phyloP scores from a whole-genome alignment of 257 asterid species.

The Solanum corneliomulleri region DNA sequence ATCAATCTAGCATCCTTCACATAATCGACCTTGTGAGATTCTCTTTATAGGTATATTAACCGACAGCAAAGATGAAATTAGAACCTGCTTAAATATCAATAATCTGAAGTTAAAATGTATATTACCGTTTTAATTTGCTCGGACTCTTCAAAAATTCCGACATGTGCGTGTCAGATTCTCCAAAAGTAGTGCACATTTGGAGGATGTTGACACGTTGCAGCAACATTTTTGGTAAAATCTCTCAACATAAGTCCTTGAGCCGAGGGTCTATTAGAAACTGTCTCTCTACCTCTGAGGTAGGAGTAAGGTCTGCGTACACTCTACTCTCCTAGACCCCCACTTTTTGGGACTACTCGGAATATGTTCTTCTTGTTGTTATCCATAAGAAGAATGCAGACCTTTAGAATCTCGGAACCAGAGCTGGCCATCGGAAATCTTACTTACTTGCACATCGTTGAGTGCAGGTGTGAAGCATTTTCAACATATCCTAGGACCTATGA shows the following conservation, averaged over 20 bases:
- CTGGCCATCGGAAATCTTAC: not conserved
- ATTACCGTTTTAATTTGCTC: not conserved
- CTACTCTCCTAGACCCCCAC: not conserved
- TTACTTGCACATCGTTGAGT: not conserved
- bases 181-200: not conserved
- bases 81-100: not conserved
- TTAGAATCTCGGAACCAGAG: not conserved
- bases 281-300: not conserved
- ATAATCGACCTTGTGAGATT: not conserved
- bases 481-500: conserved; percentile 95
- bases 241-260: not conserved
- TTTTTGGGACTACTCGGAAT: rapidly evolving
- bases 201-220: not conserved
- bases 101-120: not conserved
- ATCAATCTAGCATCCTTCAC: not conserved
- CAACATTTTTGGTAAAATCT: not conserved
- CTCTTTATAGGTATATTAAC: not conserved
- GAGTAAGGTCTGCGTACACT: not conserved
- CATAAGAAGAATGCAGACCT: not conserved
- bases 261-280: not conserved
- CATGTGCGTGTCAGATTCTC: not conserved
- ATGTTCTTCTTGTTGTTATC: not conserved
- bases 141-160: not conserved
- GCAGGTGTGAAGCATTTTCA: conserved; percentile 94
- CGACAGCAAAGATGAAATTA: not conserved